Evolutionary conservation across 495 filamentous ascomycete genomes (phyloP).

Genomic region (Sporormia fimetaria): DNA sequence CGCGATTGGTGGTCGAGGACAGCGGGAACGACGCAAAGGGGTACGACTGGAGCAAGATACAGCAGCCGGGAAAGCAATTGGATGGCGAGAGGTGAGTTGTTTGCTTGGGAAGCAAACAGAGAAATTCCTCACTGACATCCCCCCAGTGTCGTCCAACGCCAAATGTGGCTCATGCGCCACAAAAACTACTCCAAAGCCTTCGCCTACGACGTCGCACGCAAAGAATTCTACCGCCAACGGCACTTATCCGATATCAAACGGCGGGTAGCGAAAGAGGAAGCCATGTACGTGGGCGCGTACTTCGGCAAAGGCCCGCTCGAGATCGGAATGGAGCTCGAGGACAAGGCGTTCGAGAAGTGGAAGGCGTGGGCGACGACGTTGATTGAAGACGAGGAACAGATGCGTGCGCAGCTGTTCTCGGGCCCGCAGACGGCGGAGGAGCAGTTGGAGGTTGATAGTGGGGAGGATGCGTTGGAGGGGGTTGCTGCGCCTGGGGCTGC

Average conservation of each 20-base stretch:
- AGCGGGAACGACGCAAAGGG: constrained; percentile 67
- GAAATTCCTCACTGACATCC: constrained; percentile 4
- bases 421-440: constrained; percentile 14
- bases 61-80: constrained; percentile 65
- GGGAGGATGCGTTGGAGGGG: no score
- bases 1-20: constrained; percentile 70
- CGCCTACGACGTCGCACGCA: constrained; percentile 81
- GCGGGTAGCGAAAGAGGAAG: constrained; percentile 80
- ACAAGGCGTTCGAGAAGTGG: constrained; percentile 66
- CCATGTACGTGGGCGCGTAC: constrained; percentile 67
- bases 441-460: constrained; percentile 3
- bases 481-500: no score
- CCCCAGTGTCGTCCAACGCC: constrained; percentile 83
- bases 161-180: constrained; percentile 70
- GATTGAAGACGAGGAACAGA: constrained; percentile 37
- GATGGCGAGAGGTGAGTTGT: constrained; percentile 70
- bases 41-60: constrained; percentile 68
- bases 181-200: constrained; percentile 44
- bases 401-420: constrained; percentile 23
- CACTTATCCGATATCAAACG: constrained; percentile 73
- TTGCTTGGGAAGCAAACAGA: not conserved
- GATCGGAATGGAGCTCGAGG: constrained; percentile 72
- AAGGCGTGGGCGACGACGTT: constrained; percentile 60
- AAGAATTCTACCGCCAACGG: constrained; percentile 80
- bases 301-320: constrained; percentile 68